phyloP scores from a whole-genome alignment of 2,329 filamentous ascomycete genomes.

The Gaeumannomyces tritici region DNA sequence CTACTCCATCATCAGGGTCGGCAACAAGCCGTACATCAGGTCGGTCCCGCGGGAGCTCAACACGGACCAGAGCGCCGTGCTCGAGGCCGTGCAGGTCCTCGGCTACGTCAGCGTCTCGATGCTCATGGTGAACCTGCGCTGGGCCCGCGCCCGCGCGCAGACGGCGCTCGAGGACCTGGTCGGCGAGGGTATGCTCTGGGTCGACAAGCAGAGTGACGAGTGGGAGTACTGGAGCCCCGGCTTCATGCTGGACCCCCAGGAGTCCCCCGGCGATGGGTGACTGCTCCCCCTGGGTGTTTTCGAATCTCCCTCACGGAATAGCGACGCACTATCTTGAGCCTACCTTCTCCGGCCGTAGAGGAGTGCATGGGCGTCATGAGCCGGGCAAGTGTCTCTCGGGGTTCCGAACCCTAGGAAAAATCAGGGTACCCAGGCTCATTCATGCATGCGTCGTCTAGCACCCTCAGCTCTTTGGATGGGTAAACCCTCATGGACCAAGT shows the following conservation, averaged over 20 bases:
- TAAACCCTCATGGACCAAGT: too few species aligned
- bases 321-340: neutral
- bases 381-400: too few species aligned
- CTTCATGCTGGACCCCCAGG: constrained; percentile 47
- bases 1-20: constrained; percentile 77
- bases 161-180: constrained; percentile 88
- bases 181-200: constrained; percentile 84
- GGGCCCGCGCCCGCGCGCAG: constrained; percentile 75
- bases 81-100: constrained; percentile 83
- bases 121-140: constrained; percentile 76
- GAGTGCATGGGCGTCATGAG: too few species aligned
- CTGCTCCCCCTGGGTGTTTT: too few species aligned
- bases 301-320: neutral
- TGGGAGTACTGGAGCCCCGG: constrained; percentile 91
- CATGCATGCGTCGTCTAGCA: too few species aligned
- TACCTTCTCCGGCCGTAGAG: too few species aligned
- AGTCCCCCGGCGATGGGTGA: constrained; percentile 2
- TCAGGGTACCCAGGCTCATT: too few species aligned
- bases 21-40: constrained; percentile 76
- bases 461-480: too few species aligned
- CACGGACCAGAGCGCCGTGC: constrained; percentile 82
- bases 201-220: constrained; percentile 76
- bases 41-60: constrained; percentile 94
- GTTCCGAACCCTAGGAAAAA: too few species aligned
- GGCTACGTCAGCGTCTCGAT: constrained; percentile 87